These are phyloP conservation scores for Cladosporium sphaerospermum DNA, from an alignment of 2,329 filamentous ascomycete species.

Conservation along the genomic window DNA sequence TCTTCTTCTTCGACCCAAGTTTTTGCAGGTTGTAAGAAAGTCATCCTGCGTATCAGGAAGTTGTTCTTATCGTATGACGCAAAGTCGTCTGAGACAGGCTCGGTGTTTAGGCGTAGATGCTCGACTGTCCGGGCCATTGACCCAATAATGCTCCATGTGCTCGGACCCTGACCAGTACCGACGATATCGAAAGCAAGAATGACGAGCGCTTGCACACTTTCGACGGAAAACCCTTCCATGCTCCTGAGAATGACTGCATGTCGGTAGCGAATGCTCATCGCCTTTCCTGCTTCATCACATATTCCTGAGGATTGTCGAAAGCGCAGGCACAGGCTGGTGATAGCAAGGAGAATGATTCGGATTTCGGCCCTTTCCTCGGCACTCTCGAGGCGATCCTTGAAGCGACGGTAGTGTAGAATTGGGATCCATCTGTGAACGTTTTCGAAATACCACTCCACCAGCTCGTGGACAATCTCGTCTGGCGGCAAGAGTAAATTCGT, in stretches of 20 bases:
- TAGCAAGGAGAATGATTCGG: not conserved
- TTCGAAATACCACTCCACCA: not conserved
- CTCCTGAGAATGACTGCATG: not conserved
- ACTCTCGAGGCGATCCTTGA: not conserved
- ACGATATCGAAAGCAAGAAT: not conserved
- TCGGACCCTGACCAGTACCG: not conserved
- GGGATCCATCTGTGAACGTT: not conserved
- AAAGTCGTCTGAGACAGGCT: not conserved
- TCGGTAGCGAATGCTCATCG: not conserved
- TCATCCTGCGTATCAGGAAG: too few relatives aligned
- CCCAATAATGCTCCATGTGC: not conserved
- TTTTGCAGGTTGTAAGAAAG: too few relatives aligned
- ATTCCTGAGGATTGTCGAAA: not conserved
- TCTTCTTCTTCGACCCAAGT: too few relatives aligned
- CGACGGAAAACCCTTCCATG: not conserved
- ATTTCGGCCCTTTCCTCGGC: not conserved
- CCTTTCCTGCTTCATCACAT: not conserved
- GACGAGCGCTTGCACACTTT: not conserved
- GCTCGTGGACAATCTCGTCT: too few relatives aligned
- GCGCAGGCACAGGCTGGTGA: not conserved
- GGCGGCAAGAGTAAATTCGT: too few relatives aligned
- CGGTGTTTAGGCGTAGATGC: not conserved
- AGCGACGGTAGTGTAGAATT: not conserved
- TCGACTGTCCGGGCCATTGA: not conserved
- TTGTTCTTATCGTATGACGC: too few relatives aligned